Evolutionary conservation across 1,284 basidiomycete genomes (phyloP), one percentile per base, ranked within the genome.

Genomic region (Mycosarcoma mackinlayi): DNA sequence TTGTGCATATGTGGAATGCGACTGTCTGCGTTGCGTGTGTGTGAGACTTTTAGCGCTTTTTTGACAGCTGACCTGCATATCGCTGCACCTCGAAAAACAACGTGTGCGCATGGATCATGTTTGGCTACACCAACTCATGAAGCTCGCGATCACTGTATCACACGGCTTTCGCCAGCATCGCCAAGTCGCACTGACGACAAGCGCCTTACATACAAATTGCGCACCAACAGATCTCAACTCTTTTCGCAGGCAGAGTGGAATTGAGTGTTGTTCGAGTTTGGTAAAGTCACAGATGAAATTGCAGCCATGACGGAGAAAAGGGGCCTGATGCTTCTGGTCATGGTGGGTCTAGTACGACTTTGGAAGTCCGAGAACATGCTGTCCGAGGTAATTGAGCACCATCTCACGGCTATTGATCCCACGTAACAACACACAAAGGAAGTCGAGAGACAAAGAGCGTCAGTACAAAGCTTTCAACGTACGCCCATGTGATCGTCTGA

Each of bases 331-430:
- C n/a, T n/a, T n/a, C n/a, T n/a, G n/a, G n/a, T n/a, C 8, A 21
- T 5, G 9, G 37, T 14, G 37, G n/a, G 37, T 33, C 23, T 39
- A 76, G 33, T 76, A 76, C 27, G 71, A 71, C 53, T 76, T 76
- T 24, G 74, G 71, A 51, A 76, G 67, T 37, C 67, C 60, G 18
- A 76, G 58, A 28, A 76, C 68, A 13, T 55, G 60, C 14, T 73
- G 71, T 30, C 66, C 66, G 3, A 76, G 53, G 25, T 76, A 74
- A 53, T 76, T 76, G 56, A 82, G 65, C 21, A 82, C 75, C 80
- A 82, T 82, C 61, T 82, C 80, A 3, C 77, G 59, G 38, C 77
- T 78, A 27, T 68, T n/a, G 1, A n/a, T 35, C 28, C 54, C 39
- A 19, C 31, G 42, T 35, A n/a, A 16, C 37, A 21, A n/a, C 9